A percentile compares a stretch with the other conserved stretches of the same genome.
These are phyloP conservation scores for Balansia obtecta DNA, from an alignment of 2,329 filamentous ascomycete genomes.

Conservation along the genomic window DNA sequence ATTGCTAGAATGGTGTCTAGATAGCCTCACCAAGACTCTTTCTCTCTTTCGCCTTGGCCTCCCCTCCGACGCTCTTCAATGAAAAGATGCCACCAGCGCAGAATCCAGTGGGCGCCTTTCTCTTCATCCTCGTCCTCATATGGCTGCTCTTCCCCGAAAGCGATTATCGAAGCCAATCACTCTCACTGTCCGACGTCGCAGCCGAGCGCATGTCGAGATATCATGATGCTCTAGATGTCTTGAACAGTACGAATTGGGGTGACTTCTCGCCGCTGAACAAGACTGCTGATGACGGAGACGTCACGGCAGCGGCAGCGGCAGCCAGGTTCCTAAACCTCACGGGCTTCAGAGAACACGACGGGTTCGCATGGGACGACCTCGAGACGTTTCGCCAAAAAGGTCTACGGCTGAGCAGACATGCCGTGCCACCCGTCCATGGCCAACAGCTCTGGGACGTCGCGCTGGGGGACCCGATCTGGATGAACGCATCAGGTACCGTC, in stretches of 20 bases:
- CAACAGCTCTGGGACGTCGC: slow-evolving; percentile 27
- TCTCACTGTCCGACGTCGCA: slow-evolving; percentile 23
- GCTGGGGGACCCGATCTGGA: slow-evolving; percentile 45
- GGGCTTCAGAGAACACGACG: slow-evolving; percentile 62
- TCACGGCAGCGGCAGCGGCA: slow-evolving; percentile 8
- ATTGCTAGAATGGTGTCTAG: slow-evolving; percentile 7
- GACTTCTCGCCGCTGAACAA: slow-evolving; percentile 39
- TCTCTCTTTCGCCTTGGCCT: background rate
- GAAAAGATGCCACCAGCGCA: slow-evolving; percentile 31
- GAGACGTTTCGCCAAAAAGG: slow-evolving; percentile 52
- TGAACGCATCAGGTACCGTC: slow-evolving; percentile 65
- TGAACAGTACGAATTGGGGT: slow-evolving; percentile 46
- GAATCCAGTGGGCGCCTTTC: slow-evolving; percentile 22
- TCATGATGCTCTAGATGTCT: slow-evolving; percentile 35
- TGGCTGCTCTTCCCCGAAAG: slow-evolving; percentile 26
- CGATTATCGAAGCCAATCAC: slow-evolving; percentile 21
- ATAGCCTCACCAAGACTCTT: slow-evolving; percentile 5
- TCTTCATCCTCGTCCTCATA: slow-evolving; percentile 23
- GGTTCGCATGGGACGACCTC: slow-evolving; percentile 68
- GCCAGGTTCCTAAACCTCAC: slow-evolving; percentile 55
- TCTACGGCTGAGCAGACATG: slow-evolving; percentile 45
- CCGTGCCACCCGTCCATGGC: slow-evolving; percentile 29
- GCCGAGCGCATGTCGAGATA: slow-evolving; percentile 37
- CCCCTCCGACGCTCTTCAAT: background rate
- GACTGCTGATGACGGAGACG: slow-evolving; percentile 13